These are phyloP conservation scores for Asterochloris erici DNA, from an alignment of 139 green algal genomes.

Conservation along the genomic window DNA sequence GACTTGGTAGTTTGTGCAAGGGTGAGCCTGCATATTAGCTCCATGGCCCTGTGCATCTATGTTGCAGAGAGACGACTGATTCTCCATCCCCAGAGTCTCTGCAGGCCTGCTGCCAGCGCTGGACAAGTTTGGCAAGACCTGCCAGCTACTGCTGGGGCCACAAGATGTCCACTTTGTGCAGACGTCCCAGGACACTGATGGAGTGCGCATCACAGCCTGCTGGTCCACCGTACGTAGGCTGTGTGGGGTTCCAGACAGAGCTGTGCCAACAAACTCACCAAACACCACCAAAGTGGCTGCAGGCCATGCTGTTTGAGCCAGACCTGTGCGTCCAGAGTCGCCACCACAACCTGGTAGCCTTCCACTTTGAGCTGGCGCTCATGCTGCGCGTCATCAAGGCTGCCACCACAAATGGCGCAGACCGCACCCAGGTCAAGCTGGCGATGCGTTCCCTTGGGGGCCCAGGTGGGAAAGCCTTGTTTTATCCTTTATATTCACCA, in stretches of 20 bases:
- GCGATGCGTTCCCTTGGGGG: conserved; percentile 36
- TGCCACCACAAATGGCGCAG: conserved; percentile 15
- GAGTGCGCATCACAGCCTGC: conserved; percentile 55
- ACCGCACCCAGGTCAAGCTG: conserved; percentile 43
- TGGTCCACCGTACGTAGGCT: conserved; percentile 36
- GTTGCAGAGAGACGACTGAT: neutral
- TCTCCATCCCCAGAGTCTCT: neutral
- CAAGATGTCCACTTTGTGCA: conserved; percentile 68
- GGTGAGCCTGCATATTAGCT: conserved; percentile 6
- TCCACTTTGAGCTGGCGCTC: conserved; percentile 60
- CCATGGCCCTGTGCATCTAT: neutral
- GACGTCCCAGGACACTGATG: conserved; percentile 58
- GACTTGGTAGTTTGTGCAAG: conserved; percentile 46
- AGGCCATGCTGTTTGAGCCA: conserved; percentile 64
- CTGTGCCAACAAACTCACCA: neutral
- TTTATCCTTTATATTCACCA: too few relatives aligned
- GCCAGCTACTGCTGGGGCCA: conserved; percentile 54
- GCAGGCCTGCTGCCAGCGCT: conserved; percentile 68
- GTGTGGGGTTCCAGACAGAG: neutral
- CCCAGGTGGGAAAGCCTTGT: conserved; percentile 18
- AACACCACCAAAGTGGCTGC: neutral
- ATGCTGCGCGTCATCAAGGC: conserved; percentile 54
- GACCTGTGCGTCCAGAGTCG: conserved; percentile 48
- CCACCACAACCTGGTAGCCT: conserved; percentile 69
- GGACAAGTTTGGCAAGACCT: conserved; percentile 79